Base-by-base conservation (phyloP, 1,139 yeast species). In the Debaryomycetaceae sp. region DNA sequence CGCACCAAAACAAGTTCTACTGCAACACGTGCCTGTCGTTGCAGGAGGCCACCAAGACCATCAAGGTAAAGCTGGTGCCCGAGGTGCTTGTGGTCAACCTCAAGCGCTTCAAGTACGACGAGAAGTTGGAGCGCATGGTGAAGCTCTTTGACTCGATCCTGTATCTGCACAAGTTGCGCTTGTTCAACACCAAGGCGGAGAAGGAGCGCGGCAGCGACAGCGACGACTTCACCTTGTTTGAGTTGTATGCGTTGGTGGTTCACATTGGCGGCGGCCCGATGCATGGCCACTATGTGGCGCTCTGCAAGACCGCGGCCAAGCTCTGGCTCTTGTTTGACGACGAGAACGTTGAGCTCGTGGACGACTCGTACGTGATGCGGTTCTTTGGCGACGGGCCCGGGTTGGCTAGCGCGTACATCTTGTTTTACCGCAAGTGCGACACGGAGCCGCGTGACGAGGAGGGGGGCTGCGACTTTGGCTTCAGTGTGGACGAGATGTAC, bases 201-300 rank as follows among this genome's bases (percentile, higher is more conserved):
- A 19, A 15, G 11, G 18, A n/a, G 9, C 18, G 15, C 89, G 1
- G 78, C 68, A 32, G 16, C 24, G 45, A 40, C 19, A 77, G 72
- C 39, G 76, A 73, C 43, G 46, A 44, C 24, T 58, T 57, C 31
- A 52, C 56, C n/a, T 66, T 81, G 18, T 91, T 88, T 49, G 96
- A 88, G 45, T 61, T 91, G 32, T 82, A 79, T 40, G 88, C 93
- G 0, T 78, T 89, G 26, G 93, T 91, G 15, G 88, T 91, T 14
- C 98, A 91, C 49, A 81, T 91, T 46, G 98, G 98, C 4, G 95
- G 96, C 3, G 97, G 97, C 0, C 96, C 97, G 2, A 88, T 88
- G 65, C 96, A 89, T 57, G 98, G 98, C 0, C 98, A 91, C 54
- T 91, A 91, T 49, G 89, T 91, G 10, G 75, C 95, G 0, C 63